A percentile compares a stretch with the other conserved stretches of the same genome.
phyloP scores from a whole-genome alignment of 768 basidiomycete genomes.

The Tricholomella constricta region DNA sequence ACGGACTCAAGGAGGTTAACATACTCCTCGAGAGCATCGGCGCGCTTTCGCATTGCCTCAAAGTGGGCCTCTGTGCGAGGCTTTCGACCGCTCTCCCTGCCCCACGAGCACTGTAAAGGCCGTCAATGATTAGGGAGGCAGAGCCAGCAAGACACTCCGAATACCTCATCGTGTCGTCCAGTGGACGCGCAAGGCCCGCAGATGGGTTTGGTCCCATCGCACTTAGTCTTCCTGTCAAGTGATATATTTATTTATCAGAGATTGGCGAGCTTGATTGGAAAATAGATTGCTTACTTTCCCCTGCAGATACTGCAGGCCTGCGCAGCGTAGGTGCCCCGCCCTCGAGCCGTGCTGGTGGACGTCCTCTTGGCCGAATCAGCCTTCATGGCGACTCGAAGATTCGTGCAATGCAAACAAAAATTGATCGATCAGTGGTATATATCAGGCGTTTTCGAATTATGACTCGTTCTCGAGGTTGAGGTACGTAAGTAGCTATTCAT shows the following conservation, averaged over 20 bases:
- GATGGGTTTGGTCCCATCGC: conserved; percentile 45
- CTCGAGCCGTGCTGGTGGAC: conserved; percentile 27
- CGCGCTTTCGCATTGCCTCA: conserved; percentile 44
- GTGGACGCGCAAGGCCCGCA: conserved; percentile 41
- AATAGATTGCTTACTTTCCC: conserved; percentile 35
- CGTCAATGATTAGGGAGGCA: not conserved
- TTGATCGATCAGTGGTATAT: conserved; percentile 13
- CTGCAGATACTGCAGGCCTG: conserved; percentile 42
- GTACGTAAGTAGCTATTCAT: not conserved
- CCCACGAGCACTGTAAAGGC: conserved; percentile 42
- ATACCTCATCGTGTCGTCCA: conserved; percentile 42
- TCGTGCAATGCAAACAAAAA: not conserved
- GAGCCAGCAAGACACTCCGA: not conserved
- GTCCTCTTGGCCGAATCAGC: conserved; percentile 24
- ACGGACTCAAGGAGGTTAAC: conserved; percentile 42
- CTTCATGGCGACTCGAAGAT: conserved; percentile 19
- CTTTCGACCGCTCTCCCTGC: conserved; percentile 41
- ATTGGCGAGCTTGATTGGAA: conserved; percentile 1
- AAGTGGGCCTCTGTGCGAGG: conserved; percentile 48
- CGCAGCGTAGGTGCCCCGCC: conserved; percentile 37
- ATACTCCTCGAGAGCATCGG: conserved; percentile 41
- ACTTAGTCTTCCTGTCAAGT: conserved; percentile 44
- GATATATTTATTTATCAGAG: not conserved
- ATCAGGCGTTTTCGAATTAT: conserved; percentile 3
- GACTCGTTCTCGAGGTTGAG: conserved; percentile 2